Conservation (phyloP, 2,329 filamentous ascomycete genomes). For the Rhynchosporium agropyri region DNA sequence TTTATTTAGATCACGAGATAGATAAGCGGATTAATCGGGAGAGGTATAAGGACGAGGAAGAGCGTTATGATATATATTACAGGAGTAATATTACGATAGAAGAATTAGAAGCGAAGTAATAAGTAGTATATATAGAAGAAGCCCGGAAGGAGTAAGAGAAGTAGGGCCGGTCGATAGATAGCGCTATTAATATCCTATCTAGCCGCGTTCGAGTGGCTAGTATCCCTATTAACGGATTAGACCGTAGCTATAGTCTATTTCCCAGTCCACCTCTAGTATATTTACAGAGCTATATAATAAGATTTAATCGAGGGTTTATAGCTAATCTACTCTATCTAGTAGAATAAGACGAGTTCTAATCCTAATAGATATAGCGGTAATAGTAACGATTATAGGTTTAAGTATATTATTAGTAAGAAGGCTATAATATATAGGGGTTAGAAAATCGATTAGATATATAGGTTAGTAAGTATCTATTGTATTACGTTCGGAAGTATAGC, state of each 20-base stretch:
- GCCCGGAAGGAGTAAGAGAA: conserved; percentile 10
- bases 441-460: too few species aligned
- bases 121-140: conserved; percentile 10
- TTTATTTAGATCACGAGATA: conserved; percentile 13
- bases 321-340: too few species aligned
- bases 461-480: too few species aligned
- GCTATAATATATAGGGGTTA: too few species aligned
- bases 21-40: conserved; percentile 7
- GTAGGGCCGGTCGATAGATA: conserved; percentile 10
- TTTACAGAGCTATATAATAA: too few species aligned
- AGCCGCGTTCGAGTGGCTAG: conserved; percentile 1
- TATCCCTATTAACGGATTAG: neutral
- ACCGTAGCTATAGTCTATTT: conserved; percentile 11
- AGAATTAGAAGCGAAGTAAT: conserved; percentile 8
- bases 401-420: too few species aligned
- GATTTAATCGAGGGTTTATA: too few species aligned
- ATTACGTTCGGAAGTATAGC: conserved; percentile 1
- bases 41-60: conserved; percentile 6
- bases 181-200: conserved; percentile 11
- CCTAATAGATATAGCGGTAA: too few species aligned
- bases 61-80: conserved; percentile 6
- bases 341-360: too few species aligned
- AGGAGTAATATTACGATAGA: conserved; percentile 9
- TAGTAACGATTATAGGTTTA: too few species aligned
- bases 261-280: conserved; percentile 1